Evolutionary conservation across 106 monocot species (phyloP).

Genomic region (Triglochin maritima): DNA sequence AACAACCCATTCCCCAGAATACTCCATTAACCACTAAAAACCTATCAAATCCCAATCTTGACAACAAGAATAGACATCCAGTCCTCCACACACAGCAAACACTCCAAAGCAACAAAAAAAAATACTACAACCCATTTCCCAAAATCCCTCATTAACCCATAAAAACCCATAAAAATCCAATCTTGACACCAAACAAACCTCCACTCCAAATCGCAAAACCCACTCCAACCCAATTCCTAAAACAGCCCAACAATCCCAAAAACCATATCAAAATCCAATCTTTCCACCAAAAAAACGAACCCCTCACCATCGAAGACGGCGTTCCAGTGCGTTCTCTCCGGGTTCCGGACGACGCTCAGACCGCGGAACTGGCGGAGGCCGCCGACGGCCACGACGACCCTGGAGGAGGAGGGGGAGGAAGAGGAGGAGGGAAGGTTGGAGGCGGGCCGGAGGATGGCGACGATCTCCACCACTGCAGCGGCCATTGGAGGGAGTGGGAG

Average conservation of each 20-base stretch:
- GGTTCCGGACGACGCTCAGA: not conserved
- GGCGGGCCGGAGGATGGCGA: not conserved
- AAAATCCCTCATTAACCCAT: too few relatives aligned
- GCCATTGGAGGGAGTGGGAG: not conserved
- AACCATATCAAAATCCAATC: not conserved
- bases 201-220: too few relatives aligned
- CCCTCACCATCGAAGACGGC: conserved; percentile 1
- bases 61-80: not conserved
- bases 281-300: not conserved
- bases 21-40: too few relatives aligned
- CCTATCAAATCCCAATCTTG: too few relatives aligned
- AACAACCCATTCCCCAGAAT: too few relatives aligned
- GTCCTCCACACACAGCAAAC: not conserved
- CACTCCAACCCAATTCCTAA: too few relatives aligned
- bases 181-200: too few relatives aligned
- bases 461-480: conserved; percentile 1
- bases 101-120: not conserved
- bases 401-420: not conserved
- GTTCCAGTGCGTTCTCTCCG: conserved; percentile 1
- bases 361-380: conserved; percentile 5
- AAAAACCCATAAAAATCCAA: too few relatives aligned
- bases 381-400: not conserved
- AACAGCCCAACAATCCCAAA: too few relatives aligned
- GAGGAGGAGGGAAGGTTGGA: not conserved
- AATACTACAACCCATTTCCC: not conserved